phyloP scores from a whole-genome alignment of 805 yeast species.

The Cyberlindnera mrakii region DNA sequence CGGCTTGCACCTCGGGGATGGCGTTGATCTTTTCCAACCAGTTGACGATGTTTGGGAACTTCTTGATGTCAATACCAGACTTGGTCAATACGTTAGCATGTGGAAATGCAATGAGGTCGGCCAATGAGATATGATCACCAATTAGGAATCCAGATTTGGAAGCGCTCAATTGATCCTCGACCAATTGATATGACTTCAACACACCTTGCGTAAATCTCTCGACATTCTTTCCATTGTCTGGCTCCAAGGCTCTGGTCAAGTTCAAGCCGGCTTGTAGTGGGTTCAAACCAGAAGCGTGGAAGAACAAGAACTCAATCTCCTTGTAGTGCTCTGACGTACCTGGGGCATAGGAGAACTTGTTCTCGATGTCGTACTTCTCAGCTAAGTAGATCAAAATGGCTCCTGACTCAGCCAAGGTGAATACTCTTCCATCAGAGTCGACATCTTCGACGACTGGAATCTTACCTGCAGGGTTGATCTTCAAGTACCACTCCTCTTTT shows the following conservation, averaged over 20 bases:
- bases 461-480: constrained; percentile 55
- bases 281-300: constrained; percentile 53
- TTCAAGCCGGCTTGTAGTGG: constrained; percentile 58
- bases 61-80: constrained; percentile 4
- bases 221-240: constrained; percentile 36
- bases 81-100: constrained; percentile 14
- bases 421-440: constrained; percentile 30
- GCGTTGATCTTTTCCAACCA: constrained; percentile 10
- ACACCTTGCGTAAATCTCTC: constrained; percentile 40
- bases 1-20: constrained; percentile 10
- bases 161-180: constrained; percentile 41
- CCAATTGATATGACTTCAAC: constrained; percentile 41
- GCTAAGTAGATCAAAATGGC: constrained; percentile 55
- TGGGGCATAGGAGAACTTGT: constrained; percentile 30
- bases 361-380: constrained; percentile 50
- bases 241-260: constrained; percentile 34
- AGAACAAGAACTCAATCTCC: constrained; percentile 45
- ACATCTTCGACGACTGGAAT: constrained; percentile 46
- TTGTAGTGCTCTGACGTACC: constrained; percentile 42
- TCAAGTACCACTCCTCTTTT: constrained; percentile 49
- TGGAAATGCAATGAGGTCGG: constrained; percentile 46
- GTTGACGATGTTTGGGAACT: constrained; percentile 12
- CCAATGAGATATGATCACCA: constrained; percentile 52
- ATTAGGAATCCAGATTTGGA: constrained; percentile 46
- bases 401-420: constrained; percentile 49